phyloP scores from a whole-genome alignment of 2,329 filamentous ascomycete genomes.

The Diplodia mutila region DNA sequence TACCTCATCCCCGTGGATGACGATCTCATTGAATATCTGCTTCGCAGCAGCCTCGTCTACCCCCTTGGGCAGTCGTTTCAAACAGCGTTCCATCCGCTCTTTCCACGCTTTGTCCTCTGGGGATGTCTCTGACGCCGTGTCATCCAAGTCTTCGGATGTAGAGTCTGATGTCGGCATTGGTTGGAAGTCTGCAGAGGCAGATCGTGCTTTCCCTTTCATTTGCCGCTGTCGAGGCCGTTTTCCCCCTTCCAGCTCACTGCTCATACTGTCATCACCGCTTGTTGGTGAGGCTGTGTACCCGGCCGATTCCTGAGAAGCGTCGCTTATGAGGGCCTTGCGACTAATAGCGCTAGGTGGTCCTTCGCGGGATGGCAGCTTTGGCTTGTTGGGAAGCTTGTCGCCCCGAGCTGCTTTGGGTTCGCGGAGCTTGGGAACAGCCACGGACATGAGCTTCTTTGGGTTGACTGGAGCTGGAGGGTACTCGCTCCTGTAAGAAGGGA shows the following conservation, averaged over 20 bases:
- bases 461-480: slow-evolving; percentile 45
- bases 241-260: slow-evolving; percentile 10
- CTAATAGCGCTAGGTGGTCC: neutral
- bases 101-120: slow-evolving; percentile 44
- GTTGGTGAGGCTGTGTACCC: neutral
- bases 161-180: slow-evolving; percentile 38
- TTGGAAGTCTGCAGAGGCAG: slow-evolving; percentile 38
- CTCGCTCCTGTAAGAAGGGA: slow-evolving; percentile 55
- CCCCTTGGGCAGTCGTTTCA: slow-evolving; percentile 79
- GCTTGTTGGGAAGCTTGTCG: neutral
- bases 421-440: slow-evolving; percentile 1
- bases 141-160: slow-evolving; percentile 10
- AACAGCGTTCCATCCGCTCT: slow-evolving; percentile 48
- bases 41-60: slow-evolving; percentile 82
- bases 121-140: slow-evolving; percentile 27
- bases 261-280: slow-evolving; percentile 21
- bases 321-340: slow-evolving; percentile 6
- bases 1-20: slow-evolving; percentile 91
- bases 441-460: slow-evolving; percentile 31
- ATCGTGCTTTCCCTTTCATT: slow-evolving; percentile 36
- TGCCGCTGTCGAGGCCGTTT: slow-evolving; percentile 27
- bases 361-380: neutral
- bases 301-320: neutral
- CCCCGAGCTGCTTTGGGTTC: neutral
- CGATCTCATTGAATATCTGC: slow-evolving; percentile 94